Evolutionary conservation across 108 stramenopile species (phyloP).

Genomic region (Seminavis robusta): DNA sequence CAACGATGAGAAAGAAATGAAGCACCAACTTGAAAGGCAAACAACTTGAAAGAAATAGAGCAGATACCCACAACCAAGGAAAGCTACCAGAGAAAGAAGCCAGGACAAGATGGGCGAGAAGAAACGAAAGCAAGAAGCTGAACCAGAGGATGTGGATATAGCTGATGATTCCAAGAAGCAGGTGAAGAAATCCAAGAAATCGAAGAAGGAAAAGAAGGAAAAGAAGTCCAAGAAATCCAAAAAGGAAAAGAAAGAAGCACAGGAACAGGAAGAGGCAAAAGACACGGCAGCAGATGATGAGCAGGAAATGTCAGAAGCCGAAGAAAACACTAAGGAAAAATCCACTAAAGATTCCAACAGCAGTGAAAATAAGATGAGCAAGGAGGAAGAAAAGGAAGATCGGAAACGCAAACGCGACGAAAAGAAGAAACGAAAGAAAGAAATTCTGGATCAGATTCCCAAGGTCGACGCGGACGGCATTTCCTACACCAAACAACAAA

Average conservation of each 20-base stretch:
- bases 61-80: slow-evolving; percentile 1
- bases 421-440: slow-evolving; percentile 27
- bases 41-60: too few relatives aligned
- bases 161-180: too few relatives aligned
- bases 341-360: background rate
- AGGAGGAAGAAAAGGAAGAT: slow-evolving; percentile 6
- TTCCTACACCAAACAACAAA: slow-evolving; percentile 77
- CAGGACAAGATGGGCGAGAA: slow-evolving; percentile 20
- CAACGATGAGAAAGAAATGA: too few relatives aligned
- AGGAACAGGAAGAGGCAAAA: slow-evolving; percentile 8
- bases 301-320: too few relatives aligned
- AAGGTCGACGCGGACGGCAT: slow-evolving; percentile 56
- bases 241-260: slow-evolving; percentile 14
- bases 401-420: slow-evolving; percentile 10
- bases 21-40: too few relatives aligned
- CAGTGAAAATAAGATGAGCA: background rate
- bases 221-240: background rate
- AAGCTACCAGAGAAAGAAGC: slow-evolving; percentile 5
- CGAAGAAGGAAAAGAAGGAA: slow-evolving; percentile 19
- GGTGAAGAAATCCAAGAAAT: too few relatives aligned
- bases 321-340: too few relatives aligned
- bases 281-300: too few relatives aligned
- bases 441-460: slow-evolving; percentile 39
- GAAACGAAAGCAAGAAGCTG: slow-evolving; percentile 18
- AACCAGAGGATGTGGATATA: background rate